A percentile compares a stretch with the other conserved stretches of the same genome.
phyloP scores from a whole-genome alignment of 352 stramenopile genomes.

The Pilasporangium apinafurcum region DNA sequence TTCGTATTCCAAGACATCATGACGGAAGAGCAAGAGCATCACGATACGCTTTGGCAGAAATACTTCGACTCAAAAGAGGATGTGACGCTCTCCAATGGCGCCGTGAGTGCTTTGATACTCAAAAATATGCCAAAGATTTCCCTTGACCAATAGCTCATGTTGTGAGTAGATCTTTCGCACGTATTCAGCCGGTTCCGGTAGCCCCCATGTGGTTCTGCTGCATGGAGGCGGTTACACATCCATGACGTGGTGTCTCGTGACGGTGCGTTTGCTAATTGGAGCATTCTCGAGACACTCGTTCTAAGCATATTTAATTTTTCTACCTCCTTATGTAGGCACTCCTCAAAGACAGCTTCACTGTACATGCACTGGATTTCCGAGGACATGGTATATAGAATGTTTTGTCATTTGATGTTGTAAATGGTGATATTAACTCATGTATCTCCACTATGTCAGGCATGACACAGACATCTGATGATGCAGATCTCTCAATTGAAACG shows the following conservation, averaged over 20 bases:
- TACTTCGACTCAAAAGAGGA: conserved; percentile 78
- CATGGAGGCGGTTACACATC: conserved; percentile 83
- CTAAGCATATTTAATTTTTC: neutral
- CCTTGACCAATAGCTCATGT: neutral
- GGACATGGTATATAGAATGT: conserved; percentile 47
- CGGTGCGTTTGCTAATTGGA: conserved; percentile 21
- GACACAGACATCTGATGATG: conserved; percentile 50
- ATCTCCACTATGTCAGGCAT: conserved; percentile 13
- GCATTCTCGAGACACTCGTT: neutral
- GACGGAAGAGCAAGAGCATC: neutral
- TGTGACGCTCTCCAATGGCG: conserved; percentile 48
- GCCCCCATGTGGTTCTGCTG: conserved; percentile 73
- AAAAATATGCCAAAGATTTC: too few relatives aligned
- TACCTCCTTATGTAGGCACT: conserved; percentile 27
- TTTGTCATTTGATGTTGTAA: neutral
- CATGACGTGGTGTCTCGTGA: conserved; percentile 81
- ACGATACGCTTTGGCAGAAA: conserved; percentile 41
- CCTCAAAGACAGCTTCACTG: conserved; percentile 66
- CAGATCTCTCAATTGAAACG: conserved; percentile 65
- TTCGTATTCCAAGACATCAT: too few relatives aligned
- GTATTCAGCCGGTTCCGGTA: conserved; percentile 60
- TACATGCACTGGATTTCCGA: conserved; percentile 81
- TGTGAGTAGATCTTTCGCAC: conserved; percentile 61
- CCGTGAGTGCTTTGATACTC: conserved; percentile 39
- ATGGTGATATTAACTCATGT: too few relatives aligned